Evolutionary conservation across 2,329 filamentous ascomycete species (phyloP).

Genomic region (Penicillium griseofulvum): DNA sequence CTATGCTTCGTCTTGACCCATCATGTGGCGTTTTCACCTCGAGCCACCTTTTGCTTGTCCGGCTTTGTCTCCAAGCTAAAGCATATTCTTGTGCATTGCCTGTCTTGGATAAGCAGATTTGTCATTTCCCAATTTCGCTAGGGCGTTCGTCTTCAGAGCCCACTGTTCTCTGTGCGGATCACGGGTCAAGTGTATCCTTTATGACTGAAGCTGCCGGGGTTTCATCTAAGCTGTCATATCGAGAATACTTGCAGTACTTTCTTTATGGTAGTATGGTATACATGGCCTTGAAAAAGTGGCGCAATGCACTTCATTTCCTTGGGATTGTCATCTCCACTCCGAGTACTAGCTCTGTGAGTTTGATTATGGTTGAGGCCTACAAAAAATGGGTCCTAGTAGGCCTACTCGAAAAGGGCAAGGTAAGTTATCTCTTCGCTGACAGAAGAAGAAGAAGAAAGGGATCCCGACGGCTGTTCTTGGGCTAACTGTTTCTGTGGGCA

Average conservation of each 20-base stretch:
- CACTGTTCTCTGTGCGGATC: conserved; percentile 29
- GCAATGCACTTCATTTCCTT: conserved; percentile 60
- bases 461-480: not conserved
- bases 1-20: conserved; percentile 46
- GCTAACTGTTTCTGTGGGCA: conserved; percentile 22
- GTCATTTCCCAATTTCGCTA: conserved; percentile 37
- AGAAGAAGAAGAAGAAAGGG: not conserved
- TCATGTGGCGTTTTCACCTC: conserved; percentile 45
- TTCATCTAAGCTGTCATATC: conserved; percentile 40
- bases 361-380: conserved; percentile 83
- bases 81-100: conserved; percentile 41
- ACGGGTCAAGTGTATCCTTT: conserved; percentile 34
- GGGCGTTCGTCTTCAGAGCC: conserved; percentile 25
- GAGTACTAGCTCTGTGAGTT: conserved; percentile 61
- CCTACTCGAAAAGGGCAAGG: conserved; percentile 67
- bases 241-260: conserved; percentile 62
- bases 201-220: conserved; percentile 40
- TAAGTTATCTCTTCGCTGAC: conserved; percentile 33
- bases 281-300: conserved; percentile 61
- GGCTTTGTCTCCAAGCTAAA: conserved; percentile 43
- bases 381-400: conserved; percentile 84
- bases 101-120: conserved; percentile 44
- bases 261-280: conserved; percentile 64
- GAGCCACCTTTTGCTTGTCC: conserved; percentile 42
- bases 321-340: conserved; percentile 68